Conservation (phyloP, 2,329 filamentous ascomycete species). For the Cercospora brassicicola region DNA sequence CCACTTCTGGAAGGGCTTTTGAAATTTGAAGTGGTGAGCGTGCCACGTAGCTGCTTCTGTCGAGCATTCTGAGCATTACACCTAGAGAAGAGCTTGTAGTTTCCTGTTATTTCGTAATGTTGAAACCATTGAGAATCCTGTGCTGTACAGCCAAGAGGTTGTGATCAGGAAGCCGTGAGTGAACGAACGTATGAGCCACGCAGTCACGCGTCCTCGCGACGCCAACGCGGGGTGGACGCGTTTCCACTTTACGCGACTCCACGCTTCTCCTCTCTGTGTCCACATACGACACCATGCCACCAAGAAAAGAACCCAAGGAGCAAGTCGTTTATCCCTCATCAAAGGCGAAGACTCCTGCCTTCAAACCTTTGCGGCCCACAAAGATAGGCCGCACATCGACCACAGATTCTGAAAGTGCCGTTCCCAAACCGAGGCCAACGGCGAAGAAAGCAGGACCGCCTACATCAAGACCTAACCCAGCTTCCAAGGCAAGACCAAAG, state of each 20-base stretch:
- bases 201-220: neutral
- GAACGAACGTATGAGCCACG: too few species aligned
- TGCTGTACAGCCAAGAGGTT: neutral
- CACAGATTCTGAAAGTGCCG: constrained; percentile 42
- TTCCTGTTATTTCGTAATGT: constrained; percentile 2
- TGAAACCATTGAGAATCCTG: neutral
- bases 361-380: constrained; percentile 37
- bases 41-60: neutral
- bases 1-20: neutral
- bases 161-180: too few species aligned
- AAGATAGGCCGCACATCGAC: constrained; percentile 44
- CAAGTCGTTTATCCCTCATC: constrained; percentile 38
- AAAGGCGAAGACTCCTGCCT: constrained; percentile 37
- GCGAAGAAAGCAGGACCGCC: constrained; percentile 11
- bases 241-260: neutral
- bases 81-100: neutral
- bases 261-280: neutral
- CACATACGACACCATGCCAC: constrained; percentile 24
- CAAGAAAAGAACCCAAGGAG: constrained; percentile 38
- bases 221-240: neutral
- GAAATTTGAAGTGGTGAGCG: neutral
- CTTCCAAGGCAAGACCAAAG: constrained; percentile 11
- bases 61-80: neutral
- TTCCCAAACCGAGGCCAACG: constrained; percentile 13
- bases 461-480: neutral